Evolutionary conservation across 176 grass and related monocot genomes (phyloP), one percentile per base, ranked within the genome.

Genomic region (Musa beccarii): DNA sequence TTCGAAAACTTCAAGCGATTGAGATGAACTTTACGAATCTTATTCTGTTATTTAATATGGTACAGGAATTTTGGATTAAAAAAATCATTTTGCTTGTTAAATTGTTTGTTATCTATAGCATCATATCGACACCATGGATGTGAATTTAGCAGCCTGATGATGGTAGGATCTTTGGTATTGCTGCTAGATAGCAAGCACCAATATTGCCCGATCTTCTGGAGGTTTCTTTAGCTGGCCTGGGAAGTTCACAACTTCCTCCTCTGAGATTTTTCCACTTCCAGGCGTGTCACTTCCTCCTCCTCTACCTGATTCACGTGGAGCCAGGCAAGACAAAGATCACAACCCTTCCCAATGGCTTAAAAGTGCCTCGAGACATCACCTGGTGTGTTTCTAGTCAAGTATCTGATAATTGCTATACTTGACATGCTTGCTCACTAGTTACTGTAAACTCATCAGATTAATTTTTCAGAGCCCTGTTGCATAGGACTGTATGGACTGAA

Each of bases 401-500:
- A 52, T 43, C 14, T 10, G 34, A 49, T 13, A 25, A 16, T 65
- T 63, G n/a, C 2, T 9, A 52, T 43, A 43, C 2, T 56, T 19
- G 3, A 26, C 7, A 11, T 49, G 8, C 29, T 10, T 29, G 59
- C 20, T 57, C 14, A 21, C 8, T 17, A 56, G 6, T 43, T 9
- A 79, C 62, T 74, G 54, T 74, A 11, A 17, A 54, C 70, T 79
- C 23, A 26, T 83, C 74, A 77, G 22, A 52, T 75, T 81, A 65
- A 66, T 50, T 59, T 82, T 26, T 82, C 54, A 98, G 88, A 87
- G 85, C 71, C 74, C 90, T 49, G 82, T 86, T 66, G 85, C 29
- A 84, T 93, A 77, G 94, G 94, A 79, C 56, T 98, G 59, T 93
- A 91, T 81, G 84, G 71, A 89, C 67, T 89, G 84, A 53, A 90